Base-by-base conservation (phyloP, 1,284 basidiomycete species). In the Trametes sp. region DNA sequence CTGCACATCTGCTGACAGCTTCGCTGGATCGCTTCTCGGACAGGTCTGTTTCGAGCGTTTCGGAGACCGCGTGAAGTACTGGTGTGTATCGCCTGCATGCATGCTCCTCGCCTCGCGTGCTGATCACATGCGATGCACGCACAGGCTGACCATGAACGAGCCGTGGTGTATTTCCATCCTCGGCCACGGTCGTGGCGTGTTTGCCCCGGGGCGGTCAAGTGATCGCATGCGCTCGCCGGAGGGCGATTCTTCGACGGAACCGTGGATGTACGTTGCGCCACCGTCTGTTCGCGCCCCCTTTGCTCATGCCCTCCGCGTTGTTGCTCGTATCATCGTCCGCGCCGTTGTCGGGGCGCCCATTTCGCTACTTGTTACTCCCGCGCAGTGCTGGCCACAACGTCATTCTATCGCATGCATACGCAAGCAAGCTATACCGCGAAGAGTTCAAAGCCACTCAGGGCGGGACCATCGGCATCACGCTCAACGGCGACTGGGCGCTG, bases 31-130 rank as follows among this genome's bases (percentile, higher is more conserved):
- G 45, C 42, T 53, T 10, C 36, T 19, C 19, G 33, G 50, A 52
- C 62, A 87, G 81, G 75, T 88, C 29, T 90, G 89, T 75, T 94
- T 92, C 72, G 80, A 87, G 56, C 80, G 84, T 16, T 92, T 88
- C 68, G 92, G 92, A 9, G 89, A 90, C 74, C 80, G 89, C 35
- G 90, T 93, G 62, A 89, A 90, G 74, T 80, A 90, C 74, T 93
- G 91, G 90, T 87, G 63, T 45, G 77, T 70, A 24, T 38, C 52
- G 33, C 8, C 46, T 23, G 45, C 31, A 16, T 16, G 41, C 35
- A 21, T 26, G 49, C 16, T 52, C 19, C 19, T 44, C 24, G 31
- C 35, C 14, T 53, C 41, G 11, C 45, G 35, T 45, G 28, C 56
- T 63, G 46, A 68, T 59, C 61, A 56, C 56, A 63, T 59, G 59